Conservation (phyloP, 192 early-diverging fungal species). For the Backusella psychrophila region DNA sequence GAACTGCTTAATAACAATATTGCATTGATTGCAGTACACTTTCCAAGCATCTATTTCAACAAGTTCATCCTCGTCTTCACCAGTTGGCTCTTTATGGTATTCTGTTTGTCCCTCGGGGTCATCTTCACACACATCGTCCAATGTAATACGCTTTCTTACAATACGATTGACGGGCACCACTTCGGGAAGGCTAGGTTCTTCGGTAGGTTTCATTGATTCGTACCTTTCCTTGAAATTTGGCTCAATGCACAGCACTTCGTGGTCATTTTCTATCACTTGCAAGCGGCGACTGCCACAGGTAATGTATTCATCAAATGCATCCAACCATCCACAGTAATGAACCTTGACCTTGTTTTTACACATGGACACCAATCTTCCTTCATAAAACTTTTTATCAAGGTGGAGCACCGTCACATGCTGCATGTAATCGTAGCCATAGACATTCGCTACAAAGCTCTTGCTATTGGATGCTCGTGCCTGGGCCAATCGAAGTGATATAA, state of each 20-base stretch:
- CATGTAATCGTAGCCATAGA: constrained; percentile 37
- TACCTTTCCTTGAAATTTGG: constrained; percentile 19
- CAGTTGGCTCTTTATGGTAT: constrained; percentile 16
- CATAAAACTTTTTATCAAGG: constrained; percentile 36
- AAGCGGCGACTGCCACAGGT: constrained; percentile 29
- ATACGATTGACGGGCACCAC: neutral
- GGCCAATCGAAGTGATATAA: neutral
- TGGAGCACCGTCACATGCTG: constrained; percentile 41
- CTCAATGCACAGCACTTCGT: constrained; percentile 29
- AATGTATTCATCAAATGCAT: constrained; percentile 34
- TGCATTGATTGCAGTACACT: constrained; percentile 79
- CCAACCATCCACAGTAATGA: constrained; percentile 39
- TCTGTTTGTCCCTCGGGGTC: neutral
- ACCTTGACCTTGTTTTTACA: constrained; percentile 32
- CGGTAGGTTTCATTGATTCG: neutral
- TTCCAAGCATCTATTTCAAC: constrained; percentile 46
- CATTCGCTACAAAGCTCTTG: constrained; percentile 32
- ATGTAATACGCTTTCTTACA: neutral
- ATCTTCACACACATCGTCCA: neutral
- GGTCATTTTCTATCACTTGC: constrained; percentile 36
- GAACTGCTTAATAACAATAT: constrained; percentile 75
- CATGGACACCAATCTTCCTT: constrained; percentile 36
- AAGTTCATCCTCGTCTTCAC: constrained; percentile 1
- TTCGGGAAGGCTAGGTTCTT: neutral
- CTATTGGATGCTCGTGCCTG: constrained; percentile 4